Conservation (phyloP, 1,139 yeast species). For the Taiozyma onychis region DNA sequence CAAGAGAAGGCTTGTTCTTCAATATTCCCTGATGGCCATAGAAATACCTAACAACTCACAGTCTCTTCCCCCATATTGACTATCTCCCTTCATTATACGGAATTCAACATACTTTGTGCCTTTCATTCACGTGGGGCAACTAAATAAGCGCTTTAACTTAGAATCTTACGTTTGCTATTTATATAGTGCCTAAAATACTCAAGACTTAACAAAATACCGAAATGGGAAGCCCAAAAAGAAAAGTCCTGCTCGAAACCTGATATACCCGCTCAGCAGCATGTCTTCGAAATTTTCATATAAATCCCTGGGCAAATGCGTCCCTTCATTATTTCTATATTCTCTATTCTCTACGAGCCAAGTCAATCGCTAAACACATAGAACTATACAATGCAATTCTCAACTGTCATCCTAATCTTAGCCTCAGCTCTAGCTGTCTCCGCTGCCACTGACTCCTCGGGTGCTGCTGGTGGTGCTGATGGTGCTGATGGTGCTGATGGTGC, state of each 20-base stretch:
- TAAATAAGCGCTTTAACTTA: too few species aligned
- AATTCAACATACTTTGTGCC: too few species aligned
- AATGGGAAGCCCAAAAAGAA: neutral
- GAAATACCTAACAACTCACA: too few species aligned
- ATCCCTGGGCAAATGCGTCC: neutral
- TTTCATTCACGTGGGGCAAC: too few species aligned
- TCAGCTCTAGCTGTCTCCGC: constrained; percentile 3
- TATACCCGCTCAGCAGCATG: too few species aligned
- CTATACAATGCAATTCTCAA: constrained; percentile 4
- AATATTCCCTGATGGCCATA: too few species aligned
- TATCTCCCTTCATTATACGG: too few species aligned
- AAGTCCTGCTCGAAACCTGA: neutral
- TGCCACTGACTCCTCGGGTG: constrained; percentile 1
- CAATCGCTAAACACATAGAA: neutral
- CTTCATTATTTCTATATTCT: neutral
- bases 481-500: neutral
- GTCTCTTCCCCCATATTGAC: too few species aligned
- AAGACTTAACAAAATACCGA: neutral
- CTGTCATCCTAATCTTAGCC: constrained; percentile 1
- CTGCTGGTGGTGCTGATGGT: constrained; percentile 1
- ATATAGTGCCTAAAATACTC: neutral
- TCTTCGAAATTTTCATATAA: neutral
- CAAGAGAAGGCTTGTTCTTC: too few species aligned
- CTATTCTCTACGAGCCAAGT: neutral
- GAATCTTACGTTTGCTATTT: neutral